A percentile compares a stretch with the other conserved stretches of the same genome.
Evolutionary conservation across 768 basidiomycete species (phyloP).

Genomic region (Lenzites betulinus): DNA sequence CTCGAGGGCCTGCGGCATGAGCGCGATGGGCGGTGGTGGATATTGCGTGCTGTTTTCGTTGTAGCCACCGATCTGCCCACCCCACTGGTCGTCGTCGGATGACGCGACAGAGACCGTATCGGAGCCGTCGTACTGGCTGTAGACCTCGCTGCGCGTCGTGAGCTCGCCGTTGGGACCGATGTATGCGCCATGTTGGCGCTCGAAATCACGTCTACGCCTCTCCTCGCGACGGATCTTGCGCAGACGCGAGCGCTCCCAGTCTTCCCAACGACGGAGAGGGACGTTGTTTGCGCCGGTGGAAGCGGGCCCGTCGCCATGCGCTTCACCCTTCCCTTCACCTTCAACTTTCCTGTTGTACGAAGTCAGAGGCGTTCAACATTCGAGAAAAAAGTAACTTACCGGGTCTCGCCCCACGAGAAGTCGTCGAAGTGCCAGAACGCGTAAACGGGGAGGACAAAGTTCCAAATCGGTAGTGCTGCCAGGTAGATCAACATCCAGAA

Average conservation of each 20-base stretch:
- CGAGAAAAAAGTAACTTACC: conserved; percentile 51
- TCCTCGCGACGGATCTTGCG: conserved; percentile 91
- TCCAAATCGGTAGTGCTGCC: conserved; percentile 92
- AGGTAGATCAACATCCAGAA: conserved; percentile 99
- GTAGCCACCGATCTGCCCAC: conserved; percentile 91
- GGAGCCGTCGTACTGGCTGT: conserved; percentile 69
- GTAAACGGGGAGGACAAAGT: conserved; percentile 90
- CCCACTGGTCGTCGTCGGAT: conserved; percentile 96
- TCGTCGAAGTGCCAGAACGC: conserved; percentile 99
- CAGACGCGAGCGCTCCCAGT: conserved; percentile 95
- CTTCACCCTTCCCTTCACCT: conserved; percentile 81
- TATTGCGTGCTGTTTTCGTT: conserved; percentile 82
- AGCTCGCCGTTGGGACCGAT: conserved; percentile 69
- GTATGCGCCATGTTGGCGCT: conserved; percentile 72
- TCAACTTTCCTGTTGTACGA: conserved; percentile 76
- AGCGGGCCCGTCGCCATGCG: conserved; percentile 69
- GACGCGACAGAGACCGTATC: conserved; percentile 81
- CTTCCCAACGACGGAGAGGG: conserved; percentile 98
- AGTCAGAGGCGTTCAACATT: conserved; percentile 4
- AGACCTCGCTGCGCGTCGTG: conserved; percentile 51
- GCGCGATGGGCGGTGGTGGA: conserved; percentile 82
- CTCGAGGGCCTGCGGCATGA: conserved; percentile 45
- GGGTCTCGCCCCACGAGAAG: conserved; percentile 99
- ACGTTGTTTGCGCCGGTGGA: conserved; percentile 58
- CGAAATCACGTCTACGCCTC: conserved; percentile 76